Conservation (phyloP, 2,329 filamentous ascomycete genomes). For the Phialophora tarda region DNA sequence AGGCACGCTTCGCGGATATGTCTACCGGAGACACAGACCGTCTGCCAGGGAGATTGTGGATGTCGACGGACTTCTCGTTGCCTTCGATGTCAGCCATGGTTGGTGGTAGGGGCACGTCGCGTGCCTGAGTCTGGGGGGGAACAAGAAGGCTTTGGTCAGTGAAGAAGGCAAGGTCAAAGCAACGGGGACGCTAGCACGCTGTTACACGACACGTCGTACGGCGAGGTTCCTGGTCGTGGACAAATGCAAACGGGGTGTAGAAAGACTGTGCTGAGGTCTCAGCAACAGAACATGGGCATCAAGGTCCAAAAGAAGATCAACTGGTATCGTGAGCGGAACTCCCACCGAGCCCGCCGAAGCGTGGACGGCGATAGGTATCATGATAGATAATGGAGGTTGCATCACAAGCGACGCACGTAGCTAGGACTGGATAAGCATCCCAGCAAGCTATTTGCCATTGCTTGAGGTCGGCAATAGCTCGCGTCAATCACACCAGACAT, state of each 20-base stretch:
- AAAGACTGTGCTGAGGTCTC: not conserved
- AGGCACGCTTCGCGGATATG: constrained; percentile 25
- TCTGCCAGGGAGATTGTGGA: constrained; percentile 26
- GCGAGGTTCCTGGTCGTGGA: not conserved
- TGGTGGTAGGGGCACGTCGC: constrained; percentile 4
- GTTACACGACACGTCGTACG: not conserved
- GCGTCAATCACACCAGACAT: constrained; percentile 17
- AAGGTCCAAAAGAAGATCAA: not conserved
- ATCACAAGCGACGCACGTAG: constrained; percentile 20
- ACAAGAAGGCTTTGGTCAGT: not conserved
- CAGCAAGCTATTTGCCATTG: constrained; percentile 1
- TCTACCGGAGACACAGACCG: constrained; percentile 34
- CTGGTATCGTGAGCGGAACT: not conserved
- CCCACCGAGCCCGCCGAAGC: not conserved
- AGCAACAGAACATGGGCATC: not conserved
- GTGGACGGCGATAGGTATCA: constrained; percentile 11
- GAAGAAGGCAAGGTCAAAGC: not conserved
- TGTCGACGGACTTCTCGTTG: constrained; percentile 25
- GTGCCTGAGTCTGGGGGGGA: not conserved
- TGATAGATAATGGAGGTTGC: constrained; percentile 18
- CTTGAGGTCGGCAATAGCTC: constrained; percentile 6
- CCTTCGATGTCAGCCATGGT: constrained; percentile 30
- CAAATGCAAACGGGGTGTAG: not conserved
- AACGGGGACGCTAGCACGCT: not conserved
- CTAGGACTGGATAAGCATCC: constrained; percentile 26